Base-by-base conservation (phyloP, 2,329 filamentous ascomycete species). In the Fusarium temperatum region DNA sequence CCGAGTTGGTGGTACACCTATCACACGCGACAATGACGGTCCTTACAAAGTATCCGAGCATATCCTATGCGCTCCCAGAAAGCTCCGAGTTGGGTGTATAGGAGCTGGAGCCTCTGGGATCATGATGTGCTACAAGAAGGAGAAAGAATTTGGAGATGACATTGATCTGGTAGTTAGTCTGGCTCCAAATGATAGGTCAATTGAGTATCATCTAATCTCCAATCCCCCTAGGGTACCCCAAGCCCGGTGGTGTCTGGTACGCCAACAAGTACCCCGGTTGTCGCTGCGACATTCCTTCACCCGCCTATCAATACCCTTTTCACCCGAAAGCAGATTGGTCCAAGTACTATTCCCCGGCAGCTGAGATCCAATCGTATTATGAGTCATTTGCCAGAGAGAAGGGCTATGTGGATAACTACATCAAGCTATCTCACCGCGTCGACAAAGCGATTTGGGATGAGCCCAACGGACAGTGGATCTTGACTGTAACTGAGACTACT, bases 241-340 rank as follows among this genome's bases (percentile, higher is more conserved):
- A 70, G 20, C 55, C 51, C 10, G 81, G 81, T 35, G 81, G 81
- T 18, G 82, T 81, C 8, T 83, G 81, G 81, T 78, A 78, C 26
- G 81, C 81, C 28, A 82, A 82, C 58, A 67, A 78, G 22, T 83
- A 83, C 57, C 81, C 81, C 6, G 81, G 81, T 7, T 81, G 80
- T 30, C 70, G 66, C 13, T 81, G 78, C 61, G 81, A 82, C 65
- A 78, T 82, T 41, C 81, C 80, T 5, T 78, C 75, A 38, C 85
- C 85, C 60, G 83, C 83, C 42, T 87, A 86, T 69, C 84, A 84
- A 61, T 85, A 83, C 56, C 83, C 83, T 1, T 85, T 82, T 77
- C 82, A 83, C 47, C 84, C 84, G 0, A 86, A 86, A 62, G 81
- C 84, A 14, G 77, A 82, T n/a, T 87, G 85, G 85, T 82, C 81